Evolutionary conservation across 495 filamentous ascomycete species (phyloP), one percentile per base, ranked within the genome.

Genomic region (Podospora sp.): DNA sequence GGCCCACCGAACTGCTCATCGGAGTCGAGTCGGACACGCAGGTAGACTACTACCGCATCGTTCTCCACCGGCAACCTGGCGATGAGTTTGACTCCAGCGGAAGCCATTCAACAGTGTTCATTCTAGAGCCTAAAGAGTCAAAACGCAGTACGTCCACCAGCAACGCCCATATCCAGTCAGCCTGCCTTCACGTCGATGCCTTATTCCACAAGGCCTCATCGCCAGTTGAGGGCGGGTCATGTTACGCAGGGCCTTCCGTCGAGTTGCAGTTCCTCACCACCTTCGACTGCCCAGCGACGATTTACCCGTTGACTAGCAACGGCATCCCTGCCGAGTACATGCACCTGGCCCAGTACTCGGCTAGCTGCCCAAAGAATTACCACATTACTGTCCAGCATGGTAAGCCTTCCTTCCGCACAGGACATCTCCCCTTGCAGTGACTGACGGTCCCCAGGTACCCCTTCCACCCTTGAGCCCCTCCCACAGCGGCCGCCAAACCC

Each of bases 281-380:
- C 2, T 62, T 22, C 27, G 60, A 62, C 35, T 62, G 60, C 21
- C 60, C 60, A 12, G 35, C 60, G 24, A 50, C 35, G 21, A 36
- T 21, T 8, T 9, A 26, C n/a, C 25, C 20, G 33, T 4, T 62
- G 2, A 46, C 5, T 50, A 20, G 60, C 21, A 22, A 18, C 58
- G 11, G 5, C 25, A 24, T 57, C n/a, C 58, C 60, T 27, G 16
- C 20, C 4, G n/a, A 14, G 50, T 22, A 62, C 6, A 2, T 33
- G 8, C 21, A 21, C 33, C 36, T 62, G 21, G 29, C 60, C 6
- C 8, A 14, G 36, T 62, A 49, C 27, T 21, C 33, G 5, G 35
- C 60, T 11, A 21, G 2, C 8, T 22, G 16, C 20, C 20, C 21
- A 25, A 14, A 46, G 6, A 46, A 50, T 49, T 61, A 46, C 35